Percentiles rank a stretch among this genome's conserved stretches.
These are phyloP conservation scores for Neurospora sp. DNA, from an alignment of 495 filamentous ascomycete genomes.

Conservation along the genomic window DNA sequence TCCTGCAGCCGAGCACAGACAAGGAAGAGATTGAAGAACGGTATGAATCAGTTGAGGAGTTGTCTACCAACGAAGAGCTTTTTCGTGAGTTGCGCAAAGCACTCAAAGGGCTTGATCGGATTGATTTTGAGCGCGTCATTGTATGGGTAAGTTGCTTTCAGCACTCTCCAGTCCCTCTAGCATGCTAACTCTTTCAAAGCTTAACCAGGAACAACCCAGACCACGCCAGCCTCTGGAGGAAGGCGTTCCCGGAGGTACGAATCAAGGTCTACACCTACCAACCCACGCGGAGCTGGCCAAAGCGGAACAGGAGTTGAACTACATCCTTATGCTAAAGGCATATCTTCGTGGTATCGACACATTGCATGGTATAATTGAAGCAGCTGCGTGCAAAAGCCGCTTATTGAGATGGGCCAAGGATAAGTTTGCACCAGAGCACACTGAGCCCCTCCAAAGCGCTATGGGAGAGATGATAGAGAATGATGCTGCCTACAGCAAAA, in stretches of 20 bases:
- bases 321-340: conserved; percentile 35
- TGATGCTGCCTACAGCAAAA: conserved; percentile 65
- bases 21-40: conserved; percentile 48
- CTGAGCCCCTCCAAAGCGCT: conserved; percentile 47
- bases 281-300: conserved; percentile 18
- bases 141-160: conserved; percentile 8
- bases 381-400: conserved; percentile 45
- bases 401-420: conserved; percentile 57
- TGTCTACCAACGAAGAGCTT: conserved; percentile 77
- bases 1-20: conserved; percentile 84
- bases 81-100: conserved; percentile 66
- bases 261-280: conserved; percentile 37
- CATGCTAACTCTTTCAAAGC: not conserved
- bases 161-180: not conserved
- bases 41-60: conserved; percentile 76
- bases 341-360: conserved; percentile 59
- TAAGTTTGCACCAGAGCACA: conserved; percentile 54
- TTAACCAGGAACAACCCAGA: not conserved
- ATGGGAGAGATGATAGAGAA: conserved; percentile 71
- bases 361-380: conserved; percentile 56
- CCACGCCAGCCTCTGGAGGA: conserved; percentile 5
- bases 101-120: conserved; percentile 16
- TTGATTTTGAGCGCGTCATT: conserved; percentile 15
- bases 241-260: conserved; percentile 8
- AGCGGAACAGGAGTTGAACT: conserved; percentile 16